Conservation (phyloP, 2,329 filamentous ascomycete genomes). For the Cryphonectria naterciae region DNA sequence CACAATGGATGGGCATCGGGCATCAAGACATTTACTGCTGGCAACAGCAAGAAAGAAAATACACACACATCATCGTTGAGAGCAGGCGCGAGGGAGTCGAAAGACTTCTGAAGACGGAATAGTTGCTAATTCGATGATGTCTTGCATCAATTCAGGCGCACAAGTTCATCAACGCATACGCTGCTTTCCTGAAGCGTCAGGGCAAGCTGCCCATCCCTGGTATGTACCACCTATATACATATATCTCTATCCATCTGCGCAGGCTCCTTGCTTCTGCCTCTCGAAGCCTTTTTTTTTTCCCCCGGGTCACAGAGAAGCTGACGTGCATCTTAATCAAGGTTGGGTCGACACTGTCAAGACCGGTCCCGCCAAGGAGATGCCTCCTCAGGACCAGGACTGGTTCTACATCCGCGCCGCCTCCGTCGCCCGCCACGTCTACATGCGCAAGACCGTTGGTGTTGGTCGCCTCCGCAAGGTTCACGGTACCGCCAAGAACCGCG, state of each 20-base stretch:
- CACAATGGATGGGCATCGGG: conserved; percentile 27
- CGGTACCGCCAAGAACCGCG: conserved; percentile 97
- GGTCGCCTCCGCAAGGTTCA: conserved; percentile 96
- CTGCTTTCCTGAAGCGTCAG: conserved; percentile 91
- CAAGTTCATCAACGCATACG: conserved; percentile 86
- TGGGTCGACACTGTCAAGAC: conserved; percentile 99
- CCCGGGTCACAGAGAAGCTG: conserved; percentile 4
- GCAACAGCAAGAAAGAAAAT: conserved; percentile 28
- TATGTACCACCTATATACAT: conserved; percentile 54
- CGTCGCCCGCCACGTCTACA: conserved; percentile 97
- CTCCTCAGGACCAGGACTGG: conserved; percentile 98
- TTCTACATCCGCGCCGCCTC: conserved; percentile 89
- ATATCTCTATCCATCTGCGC: not conserved
- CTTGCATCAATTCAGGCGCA: conserved; percentile 65
- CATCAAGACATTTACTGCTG: conserved; percentile 33
- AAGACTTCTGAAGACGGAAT: conserved; percentile 77
- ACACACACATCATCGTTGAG: conserved; percentile 36
- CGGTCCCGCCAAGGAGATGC: conserved; percentile 93
- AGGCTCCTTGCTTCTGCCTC: not conserved
- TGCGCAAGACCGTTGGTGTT: conserved; percentile 99
- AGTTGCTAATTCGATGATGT: conserved; percentile 63
- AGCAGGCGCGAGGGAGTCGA: conserved; percentile 75
- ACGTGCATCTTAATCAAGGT: conserved; percentile 60
- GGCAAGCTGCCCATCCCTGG: conserved; percentile 90
- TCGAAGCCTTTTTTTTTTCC: not conserved